These are phyloP conservation scores for Thelonectria rubi DNA, from an alignment of 2,329 filamentous ascomycete species.

Conservation along the genomic window DNA sequence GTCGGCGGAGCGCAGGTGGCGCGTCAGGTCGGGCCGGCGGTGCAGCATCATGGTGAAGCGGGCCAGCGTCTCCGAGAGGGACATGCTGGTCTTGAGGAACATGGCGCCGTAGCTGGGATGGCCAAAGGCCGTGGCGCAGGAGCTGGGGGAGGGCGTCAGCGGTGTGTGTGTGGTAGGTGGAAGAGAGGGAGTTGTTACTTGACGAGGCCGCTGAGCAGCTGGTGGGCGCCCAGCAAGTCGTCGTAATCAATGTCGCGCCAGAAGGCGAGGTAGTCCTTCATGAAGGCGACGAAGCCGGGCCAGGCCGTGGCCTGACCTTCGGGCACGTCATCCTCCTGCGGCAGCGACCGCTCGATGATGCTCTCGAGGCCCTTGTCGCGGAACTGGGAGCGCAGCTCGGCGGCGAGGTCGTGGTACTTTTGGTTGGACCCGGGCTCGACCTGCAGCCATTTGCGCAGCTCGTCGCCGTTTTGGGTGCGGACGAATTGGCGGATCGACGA, in stretches of 20 bases:
- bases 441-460: constrained; percentile 74
- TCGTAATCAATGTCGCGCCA: constrained; percentile 82
- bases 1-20: constrained; percentile 68
- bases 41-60: constrained; percentile 86
- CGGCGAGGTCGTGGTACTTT: constrained; percentile 73
- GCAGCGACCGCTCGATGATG: constrained; percentile 70
- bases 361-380: constrained; percentile 63
- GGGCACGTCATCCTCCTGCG: constrained; percentile 69
- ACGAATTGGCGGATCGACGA: constrained; percentile 66
- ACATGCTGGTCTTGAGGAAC: constrained; percentile 84
- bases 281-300: constrained; percentile 80
- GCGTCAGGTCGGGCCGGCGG: constrained; percentile 79
- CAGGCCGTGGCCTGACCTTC: constrained; percentile 74
- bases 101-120: constrained; percentile 82
- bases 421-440: constrained; percentile 77
- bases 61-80: constrained; percentile 81
- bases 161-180: neutral
- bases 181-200: constrained; percentile 66
- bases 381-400: constrained; percentile 71
- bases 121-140: constrained; percentile 82
- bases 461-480: constrained; percentile 68
- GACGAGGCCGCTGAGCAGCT: constrained; percentile 75
- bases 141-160: constrained; percentile 57
- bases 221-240: constrained; percentile 78
- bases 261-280: constrained; percentile 83